Evolutionary conservation across 2,329 filamentous ascomycete genomes (phyloP).

Genomic region (Arachnopeziza araneosa): DNA sequence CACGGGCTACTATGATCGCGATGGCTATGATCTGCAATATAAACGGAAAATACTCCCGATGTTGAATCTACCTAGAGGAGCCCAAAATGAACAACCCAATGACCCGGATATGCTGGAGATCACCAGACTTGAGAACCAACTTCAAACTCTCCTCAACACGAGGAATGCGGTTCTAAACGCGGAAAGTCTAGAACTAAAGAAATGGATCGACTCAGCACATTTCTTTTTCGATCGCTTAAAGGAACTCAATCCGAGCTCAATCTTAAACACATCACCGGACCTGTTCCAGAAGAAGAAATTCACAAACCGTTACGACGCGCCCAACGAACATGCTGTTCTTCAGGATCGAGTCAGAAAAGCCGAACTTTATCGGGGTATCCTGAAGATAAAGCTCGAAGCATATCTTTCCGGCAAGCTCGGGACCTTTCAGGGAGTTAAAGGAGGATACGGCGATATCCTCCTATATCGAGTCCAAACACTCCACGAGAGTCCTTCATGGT

Average conservation of each 20-base stretch:
- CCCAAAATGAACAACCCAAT: background rate
- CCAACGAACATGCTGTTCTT: background rate
- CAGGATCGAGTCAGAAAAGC: background rate
- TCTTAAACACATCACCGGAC: background rate
- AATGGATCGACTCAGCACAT: background rate
- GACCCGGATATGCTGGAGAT: background rate
- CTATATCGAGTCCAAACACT: background rate
- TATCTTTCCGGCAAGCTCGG: background rate
- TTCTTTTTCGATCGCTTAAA: background rate
- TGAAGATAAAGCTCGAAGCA: background rate
- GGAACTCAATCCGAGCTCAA: background rate
- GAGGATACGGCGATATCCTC: background rate
- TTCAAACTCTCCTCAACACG: background rate
- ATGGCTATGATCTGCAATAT: background rate
- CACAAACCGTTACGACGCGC: background rate
- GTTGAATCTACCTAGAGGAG: background rate
- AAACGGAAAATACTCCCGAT: background rate
- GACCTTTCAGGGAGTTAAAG: background rate
- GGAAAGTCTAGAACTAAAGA: background rate
- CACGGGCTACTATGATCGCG: background rate
- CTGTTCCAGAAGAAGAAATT: background rate
- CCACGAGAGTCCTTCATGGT: background rate
- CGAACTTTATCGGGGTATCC: background rate
- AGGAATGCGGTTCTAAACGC: background rate
- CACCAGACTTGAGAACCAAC: background rate